Conservation (phyloP, 2,329 filamentous ascomycete species). For the Colletotrichum navitas region DNA sequence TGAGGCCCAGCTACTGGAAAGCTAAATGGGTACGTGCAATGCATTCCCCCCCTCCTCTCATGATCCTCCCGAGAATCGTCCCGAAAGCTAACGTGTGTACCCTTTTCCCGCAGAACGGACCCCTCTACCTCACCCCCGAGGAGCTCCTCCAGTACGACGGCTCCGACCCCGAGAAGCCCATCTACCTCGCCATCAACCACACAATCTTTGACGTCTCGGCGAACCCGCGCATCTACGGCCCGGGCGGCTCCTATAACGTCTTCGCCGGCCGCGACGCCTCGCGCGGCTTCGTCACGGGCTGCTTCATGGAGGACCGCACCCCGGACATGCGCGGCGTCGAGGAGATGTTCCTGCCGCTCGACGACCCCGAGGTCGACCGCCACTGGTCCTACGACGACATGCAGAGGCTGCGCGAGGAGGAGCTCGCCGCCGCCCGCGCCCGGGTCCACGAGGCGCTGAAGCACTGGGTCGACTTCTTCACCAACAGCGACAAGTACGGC, state of each 20-base stretch:
- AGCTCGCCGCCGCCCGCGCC: conserved; percentile 73
- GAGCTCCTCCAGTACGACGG: conserved; percentile 85
- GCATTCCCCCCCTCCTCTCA: neutral
- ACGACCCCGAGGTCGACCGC: conserved; percentile 72
- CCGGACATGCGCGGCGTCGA: conserved; percentile 90
- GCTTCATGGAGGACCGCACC: conserved; percentile 87
- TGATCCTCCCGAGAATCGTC: neutral
- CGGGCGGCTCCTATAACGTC: conserved; percentile 87
- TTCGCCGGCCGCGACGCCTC: conserved; percentile 90
- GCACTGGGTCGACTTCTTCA: conserved; percentile 89
- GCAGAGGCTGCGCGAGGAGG: conserved; percentile 67
- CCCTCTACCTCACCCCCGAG: conserved; percentile 78
- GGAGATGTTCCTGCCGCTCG: conserved; percentile 80
- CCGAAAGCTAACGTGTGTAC: conserved; percentile 28
- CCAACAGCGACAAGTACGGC: conserved; percentile 82
- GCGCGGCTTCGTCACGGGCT: conserved; percentile 91
- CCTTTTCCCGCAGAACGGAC: conserved; percentile 60
- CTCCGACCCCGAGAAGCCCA: conserved; percentile 77
- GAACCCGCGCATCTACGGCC: conserved; percentile 78
- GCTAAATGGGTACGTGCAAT: conserved; percentile 68
- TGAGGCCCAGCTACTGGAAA: conserved; percentile 70
- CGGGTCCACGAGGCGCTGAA: conserved; percentile 76
- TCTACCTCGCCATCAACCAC: conserved; percentile 92
- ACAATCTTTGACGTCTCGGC: conserved; percentile 87
- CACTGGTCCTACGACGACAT: conserved; percentile 69